Evolutionary conservation across 306 rosid genomes (phyloP).

Genomic region (Acacia crassicarpa): DNA sequence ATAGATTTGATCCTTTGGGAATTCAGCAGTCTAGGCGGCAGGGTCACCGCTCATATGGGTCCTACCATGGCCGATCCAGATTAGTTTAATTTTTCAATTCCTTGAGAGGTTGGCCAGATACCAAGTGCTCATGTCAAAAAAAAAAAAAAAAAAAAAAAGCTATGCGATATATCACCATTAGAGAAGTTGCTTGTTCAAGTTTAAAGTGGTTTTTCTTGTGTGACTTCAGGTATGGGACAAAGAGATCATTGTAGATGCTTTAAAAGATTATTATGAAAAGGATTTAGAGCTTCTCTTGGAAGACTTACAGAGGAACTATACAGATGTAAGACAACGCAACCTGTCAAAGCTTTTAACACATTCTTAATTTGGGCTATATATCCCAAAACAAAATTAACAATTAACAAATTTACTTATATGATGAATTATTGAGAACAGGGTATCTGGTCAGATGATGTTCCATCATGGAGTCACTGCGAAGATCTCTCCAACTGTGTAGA

Average conservation of each 20-base stretch:
- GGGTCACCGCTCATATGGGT: too few species aligned
- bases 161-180: too few species aligned
- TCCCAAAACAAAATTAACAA: slow-evolving; percentile 3
- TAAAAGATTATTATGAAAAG: slow-evolving; percentile 72
- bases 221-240: slow-evolving; percentile 82
- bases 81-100: too few species aligned
- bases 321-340: slow-evolving; percentile 48
- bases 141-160: too few species aligned
- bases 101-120: too few species aligned
- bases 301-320: slow-evolving; percentile 72
- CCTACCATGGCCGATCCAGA: too few species aligned
- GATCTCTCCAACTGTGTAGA: slow-evolving; percentile 59
- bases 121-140: too few species aligned
- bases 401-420: neutral
- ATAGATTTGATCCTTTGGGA: too few species aligned
- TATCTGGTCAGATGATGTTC: slow-evolving; percentile 75
- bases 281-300: slow-evolving; percentile 64
- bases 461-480: slow-evolving; percentile 71
- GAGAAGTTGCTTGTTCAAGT: neutral
- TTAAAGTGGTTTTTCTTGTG: neutral
- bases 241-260: slow-evolving; percentile 68
- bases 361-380: neutral
- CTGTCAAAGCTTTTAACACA: neutral
- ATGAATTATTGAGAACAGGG: slow-evolving; percentile 47
- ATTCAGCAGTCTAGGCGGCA: too few species aligned